These are phyloP conservation scores for carrot (Daucus carota) DNA, from an alignment of 129 eudicot genomes.

Conservation along the genomic window DH1_v3.0 NC_030384.2:37948001-37948500, in stretches of 20 bases:
- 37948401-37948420: neutral
- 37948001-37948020: neutral
- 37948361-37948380: neutral
- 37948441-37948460: neutral
- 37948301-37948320: conserved; percentile 6
- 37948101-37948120: neutral
- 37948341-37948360: neutral
- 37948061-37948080: neutral
- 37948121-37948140: neutral
- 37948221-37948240: conserved; percentile 84
- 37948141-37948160: neutral
- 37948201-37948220: conserved; percentile 63
- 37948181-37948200: conserved; percentile 35
- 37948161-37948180: neutral
- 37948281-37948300: conserved; percentile 40
- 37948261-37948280: conserved; percentile 88
- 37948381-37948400: neutral
- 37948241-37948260: conserved; percentile 87
- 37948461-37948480: too few species aligned
- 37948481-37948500: neutral
- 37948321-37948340: neutral
- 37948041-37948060: neutral
- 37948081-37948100: neutral
- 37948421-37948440: neutral
- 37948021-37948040: neutral